Conservation (phyloP, 177 flowering plant genomes). For the Tripterygium wilfordii region DNA sequence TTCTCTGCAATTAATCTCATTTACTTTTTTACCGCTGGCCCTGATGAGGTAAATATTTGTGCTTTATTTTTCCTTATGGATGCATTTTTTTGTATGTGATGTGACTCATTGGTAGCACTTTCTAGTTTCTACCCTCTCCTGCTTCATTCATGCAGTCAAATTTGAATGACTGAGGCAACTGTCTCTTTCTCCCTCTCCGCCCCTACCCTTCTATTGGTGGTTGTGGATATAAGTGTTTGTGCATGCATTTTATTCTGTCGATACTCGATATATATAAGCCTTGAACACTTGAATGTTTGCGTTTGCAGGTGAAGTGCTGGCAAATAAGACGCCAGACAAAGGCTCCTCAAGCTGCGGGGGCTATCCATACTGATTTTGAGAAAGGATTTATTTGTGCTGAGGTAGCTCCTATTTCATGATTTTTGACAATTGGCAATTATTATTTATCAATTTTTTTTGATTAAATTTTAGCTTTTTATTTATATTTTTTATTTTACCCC, state of each 20-base stretch:
- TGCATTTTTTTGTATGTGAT: neutral
- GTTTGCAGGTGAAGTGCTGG: slow-evolving; percentile 92
- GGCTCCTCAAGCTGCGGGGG: slow-evolving; percentile 99
- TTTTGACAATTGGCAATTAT: too few species aligned
- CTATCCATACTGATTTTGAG: slow-evolving; percentile 97
- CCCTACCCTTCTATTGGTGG: too few species aligned
- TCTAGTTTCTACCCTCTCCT: too few species aligned
- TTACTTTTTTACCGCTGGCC: slow-evolving; percentile 99
- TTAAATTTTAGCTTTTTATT: too few species aligned
- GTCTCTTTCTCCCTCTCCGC: too few species aligned
- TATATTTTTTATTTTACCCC: too few species aligned
- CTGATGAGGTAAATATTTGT: slow-evolving; percentile 80
- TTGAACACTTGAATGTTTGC: neutral
- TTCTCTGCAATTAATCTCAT: slow-evolving; percentile 96
- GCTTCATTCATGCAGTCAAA: too few species aligned
- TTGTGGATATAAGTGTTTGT: too few species aligned
- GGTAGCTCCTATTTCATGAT: slow-evolving; percentile 38
- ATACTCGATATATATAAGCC: neutral
- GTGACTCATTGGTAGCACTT: neutral
- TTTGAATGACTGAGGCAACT: too few species aligned
- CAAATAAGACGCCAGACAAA: slow-evolving; percentile 88
- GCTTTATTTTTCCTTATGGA: neutral
- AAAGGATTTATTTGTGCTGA: slow-evolving; percentile 98
- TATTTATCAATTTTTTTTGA: too few species aligned
- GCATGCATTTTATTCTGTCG: too few species aligned